Evolutionary conservation across 2,329 filamentous ascomycete species (phyloP).

Genomic region (Claviceps quebecensis): DNA sequence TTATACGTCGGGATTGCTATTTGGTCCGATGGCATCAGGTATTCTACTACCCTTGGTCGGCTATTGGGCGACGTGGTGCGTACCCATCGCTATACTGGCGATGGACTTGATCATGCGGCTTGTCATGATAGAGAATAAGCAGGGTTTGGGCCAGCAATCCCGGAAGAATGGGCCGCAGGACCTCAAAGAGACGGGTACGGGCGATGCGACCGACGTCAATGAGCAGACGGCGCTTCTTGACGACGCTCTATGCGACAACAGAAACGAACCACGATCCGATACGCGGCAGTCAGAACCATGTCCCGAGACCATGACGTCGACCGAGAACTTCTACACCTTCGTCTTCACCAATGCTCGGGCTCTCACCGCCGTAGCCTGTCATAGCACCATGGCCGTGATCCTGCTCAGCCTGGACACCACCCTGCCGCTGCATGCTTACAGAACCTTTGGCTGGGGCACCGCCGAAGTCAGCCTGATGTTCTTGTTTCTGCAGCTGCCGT

Average conservation of each 20-base stretch:
- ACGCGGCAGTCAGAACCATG: neutral
- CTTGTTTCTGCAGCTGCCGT: neutral
- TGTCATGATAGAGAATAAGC: neutral
- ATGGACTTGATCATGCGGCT: neutral
- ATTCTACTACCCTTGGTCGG: neutral
- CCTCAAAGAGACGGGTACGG: neutral
- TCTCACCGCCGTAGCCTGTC: neutral
- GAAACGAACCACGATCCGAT: neutral
- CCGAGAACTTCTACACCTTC: neutral
- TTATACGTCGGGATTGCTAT: neutral
- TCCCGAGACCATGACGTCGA: neutral
- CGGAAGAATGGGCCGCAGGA: neutral
- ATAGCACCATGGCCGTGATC: neutral
- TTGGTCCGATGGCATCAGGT: neutral
- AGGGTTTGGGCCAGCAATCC: no score
- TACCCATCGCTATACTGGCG: neutral
- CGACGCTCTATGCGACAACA: neutral
- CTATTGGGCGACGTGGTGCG: neutral
- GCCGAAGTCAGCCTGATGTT: neutral
- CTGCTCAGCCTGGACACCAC: constrained; percentile 1
- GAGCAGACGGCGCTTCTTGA: neutral
- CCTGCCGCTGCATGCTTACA: neutral
- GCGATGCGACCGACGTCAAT: neutral
- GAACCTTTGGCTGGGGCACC: neutral
- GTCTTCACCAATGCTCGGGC: neutral